These are phyloP conservation scores for Picea engelmannii DNA, from an alignment of 83 land plant genomes.

Conservation along the genomic window DNA sequence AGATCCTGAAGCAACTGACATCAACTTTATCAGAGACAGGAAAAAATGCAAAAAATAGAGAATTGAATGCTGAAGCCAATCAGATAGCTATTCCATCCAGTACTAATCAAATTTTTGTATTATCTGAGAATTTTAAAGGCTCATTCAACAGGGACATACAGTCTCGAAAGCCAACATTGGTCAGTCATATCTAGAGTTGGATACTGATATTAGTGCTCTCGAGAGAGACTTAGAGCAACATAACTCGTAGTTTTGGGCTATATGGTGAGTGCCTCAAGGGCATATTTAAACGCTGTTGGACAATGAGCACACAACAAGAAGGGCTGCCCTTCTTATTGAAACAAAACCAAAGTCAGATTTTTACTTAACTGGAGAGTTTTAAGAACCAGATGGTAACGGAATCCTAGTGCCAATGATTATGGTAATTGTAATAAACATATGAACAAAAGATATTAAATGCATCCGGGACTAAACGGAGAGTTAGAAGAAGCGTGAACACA, in stretches of 20 bases:
- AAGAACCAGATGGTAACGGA: too few relatives aligned
- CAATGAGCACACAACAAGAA: too few relatives aligned
- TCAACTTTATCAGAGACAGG: conserved; percentile 26
- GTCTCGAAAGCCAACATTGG: conserved; percentile 17
- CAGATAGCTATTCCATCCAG: not conserved
- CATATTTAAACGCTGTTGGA: too few relatives aligned
- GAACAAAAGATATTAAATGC: too few relatives aligned
- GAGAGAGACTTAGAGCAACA: conserved; percentile 42
- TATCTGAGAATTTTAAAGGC: conserved; percentile 5
- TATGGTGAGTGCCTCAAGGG: too few relatives aligned
- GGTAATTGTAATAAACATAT: too few relatives aligned
- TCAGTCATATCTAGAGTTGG: conserved; percentile 34
- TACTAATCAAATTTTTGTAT: not conserved
- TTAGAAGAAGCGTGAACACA: too few relatives aligned
- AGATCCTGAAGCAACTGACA: conserved; percentile 84
- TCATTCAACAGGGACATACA: conserved; percentile 16
- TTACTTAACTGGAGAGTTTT: too few relatives aligned
- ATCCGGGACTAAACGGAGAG: too few relatives aligned
- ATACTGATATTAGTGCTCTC: conserved; percentile 44
- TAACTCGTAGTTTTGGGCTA: not conserved
- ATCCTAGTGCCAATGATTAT: too few relatives aligned
- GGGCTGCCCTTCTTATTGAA: too few relatives aligned
- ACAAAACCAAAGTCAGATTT: too few relatives aligned
- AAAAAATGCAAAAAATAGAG: not conserved
- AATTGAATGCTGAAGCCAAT: not conserved